Evolutionary conservation across 1,139 yeast genomes (phyloP), one percentile per base, ranked within the genome.

Genomic region (Insectozyma bohioensis): DNA sequence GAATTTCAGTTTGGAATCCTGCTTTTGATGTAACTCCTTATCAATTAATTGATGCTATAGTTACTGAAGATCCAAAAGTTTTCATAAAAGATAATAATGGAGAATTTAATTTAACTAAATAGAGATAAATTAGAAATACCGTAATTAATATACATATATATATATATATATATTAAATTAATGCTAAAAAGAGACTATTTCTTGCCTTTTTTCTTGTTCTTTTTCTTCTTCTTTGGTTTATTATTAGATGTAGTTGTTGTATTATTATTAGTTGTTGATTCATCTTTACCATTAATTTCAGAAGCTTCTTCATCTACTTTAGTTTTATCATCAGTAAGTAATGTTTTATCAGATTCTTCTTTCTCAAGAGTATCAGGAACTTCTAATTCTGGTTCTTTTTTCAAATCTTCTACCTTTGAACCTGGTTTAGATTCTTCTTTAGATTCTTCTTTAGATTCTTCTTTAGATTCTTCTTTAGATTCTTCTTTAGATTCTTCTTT

Each of bases 11-110:
- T 1, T 92, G 97, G 97, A 92, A 92, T 51, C 98, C 98, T 1
- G 85, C 97, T 0, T 92, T 92, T 50, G 98, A 92, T 54, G 90
- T 92, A 9, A 87, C 97, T 6, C 95, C 96, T 0, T 79, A 81
- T 49, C 72, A 70, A 28, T 64, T 83, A 30, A 87, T 92, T 36
- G 96, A 88, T 51, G 85, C 88, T 38, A 86, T 92, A 42, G 86
- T 90, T 19, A 90, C 97, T 1, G 97, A 92, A 56, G 60, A 61
- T 28, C 65, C 72, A 30, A 75, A 75, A 4, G 85, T 75, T 6
- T 62, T 66, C 36, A 54, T 56, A 8, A 79, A 80, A 46, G 63
- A 67, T 37, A 21, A 40, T 0, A 36, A 56, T 8, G 83, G 83
- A 1, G 45, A 62, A 4, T 79, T 78, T 45, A 49, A 68, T 33